Percentiles rank a stretch among this genome's conserved stretches.
Conservation (phyloP, 2,329 filamentous ascomycete genomes). For the Pezizomycotina sp. region DNA sequence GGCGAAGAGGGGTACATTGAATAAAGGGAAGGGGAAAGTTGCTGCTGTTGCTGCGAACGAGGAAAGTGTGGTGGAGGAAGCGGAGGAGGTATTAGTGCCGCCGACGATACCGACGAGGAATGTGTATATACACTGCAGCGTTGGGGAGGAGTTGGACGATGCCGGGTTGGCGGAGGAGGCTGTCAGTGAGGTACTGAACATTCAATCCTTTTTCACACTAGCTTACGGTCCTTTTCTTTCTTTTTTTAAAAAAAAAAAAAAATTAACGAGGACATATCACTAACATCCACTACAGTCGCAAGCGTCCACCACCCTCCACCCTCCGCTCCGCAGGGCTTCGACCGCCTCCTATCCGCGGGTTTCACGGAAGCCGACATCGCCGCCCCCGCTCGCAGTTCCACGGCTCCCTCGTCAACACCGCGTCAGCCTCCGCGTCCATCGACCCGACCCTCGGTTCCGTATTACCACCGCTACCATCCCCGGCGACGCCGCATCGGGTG, state of each 20-base stretch:
- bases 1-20: slow-evolving; percentile 7
- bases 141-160: slow-evolving; percentile 56
- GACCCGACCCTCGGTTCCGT: no score
- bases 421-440: slow-evolving; percentile 69
- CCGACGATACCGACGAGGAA: no score
- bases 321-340: slow-evolving; percentile 61
- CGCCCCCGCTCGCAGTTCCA: slow-evolving; percentile 74
- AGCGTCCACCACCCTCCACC: slow-evolving; percentile 29
- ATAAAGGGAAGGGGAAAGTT: slow-evolving; percentile 25
- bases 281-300: no score
- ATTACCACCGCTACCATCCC: slow-evolving; percentile 32
- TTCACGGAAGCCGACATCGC: slow-evolving; percentile 73
- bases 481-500: slow-evolving; percentile 28
- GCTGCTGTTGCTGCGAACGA: slow-evolving; percentile 48
- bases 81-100: no score
- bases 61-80: slow-evolving; percentile 36
- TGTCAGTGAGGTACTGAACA: slow-evolving; percentile 23
- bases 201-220: slow-evolving; percentile 20
- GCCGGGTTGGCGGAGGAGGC: slow-evolving; percentile 55
- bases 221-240: neutral
- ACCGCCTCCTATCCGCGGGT: slow-evolving; percentile 62
- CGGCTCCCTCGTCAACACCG: slow-evolving; percentile 50
- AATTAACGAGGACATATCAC: no score
- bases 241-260: neutral
- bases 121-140: slow-evolving; percentile 85